These are phyloP conservation scores for Millerozyma acaciae DNA, from an alignment of 805 yeast genomes.

Conservation along the genomic window DNA sequence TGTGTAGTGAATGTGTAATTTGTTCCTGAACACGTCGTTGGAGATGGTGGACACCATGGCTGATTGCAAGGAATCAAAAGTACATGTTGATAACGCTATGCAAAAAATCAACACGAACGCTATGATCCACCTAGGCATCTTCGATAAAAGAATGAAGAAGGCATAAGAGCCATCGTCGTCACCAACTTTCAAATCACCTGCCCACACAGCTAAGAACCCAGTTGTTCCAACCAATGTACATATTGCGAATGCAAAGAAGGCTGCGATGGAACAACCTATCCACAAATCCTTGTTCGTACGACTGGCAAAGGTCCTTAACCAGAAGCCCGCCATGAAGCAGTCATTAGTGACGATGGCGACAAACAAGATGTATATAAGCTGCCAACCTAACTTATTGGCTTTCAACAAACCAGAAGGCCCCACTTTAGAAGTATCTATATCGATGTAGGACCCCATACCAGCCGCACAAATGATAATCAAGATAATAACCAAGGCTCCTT, in stretches of 20 bases:
- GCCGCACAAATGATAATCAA: conserved; percentile 66
- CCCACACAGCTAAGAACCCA: conserved; percentile 90
- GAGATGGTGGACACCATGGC: conserved; percentile 87
- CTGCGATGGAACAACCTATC: conserved; percentile 74
- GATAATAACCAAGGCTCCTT: conserved; percentile 68
- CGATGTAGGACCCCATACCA: conserved; percentile 72
- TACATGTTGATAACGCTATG: conserved; percentile 75
- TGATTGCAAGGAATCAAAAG: conserved; percentile 84
- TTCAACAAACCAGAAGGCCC: conserved; percentile 63
- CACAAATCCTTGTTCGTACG: conserved; percentile 68
- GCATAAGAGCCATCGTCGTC: conserved; percentile 63
- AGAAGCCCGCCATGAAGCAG: conserved; percentile 85
- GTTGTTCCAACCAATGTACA: conserved; percentile 74
- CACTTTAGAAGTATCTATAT: conserved; percentile 59
- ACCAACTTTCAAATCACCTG: conserved; percentile 55
- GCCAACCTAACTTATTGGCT: conserved; percentile 80
- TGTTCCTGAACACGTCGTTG: conserved; percentile 85
- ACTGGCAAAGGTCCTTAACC: conserved; percentile 93
- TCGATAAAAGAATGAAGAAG: conserved; percentile 63
- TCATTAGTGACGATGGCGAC: conserved; percentile 90
- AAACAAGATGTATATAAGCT: conserved; percentile 74
- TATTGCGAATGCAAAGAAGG: conserved; percentile 58
- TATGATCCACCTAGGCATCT: conserved; percentile 81
- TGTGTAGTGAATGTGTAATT: conserved; percentile 58
- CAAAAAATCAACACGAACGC: conserved; percentile 78